Evolutionary conservation across 352 stramenopile species (phyloP).

Genomic region (Globisporangium apiculatum): DNA sequence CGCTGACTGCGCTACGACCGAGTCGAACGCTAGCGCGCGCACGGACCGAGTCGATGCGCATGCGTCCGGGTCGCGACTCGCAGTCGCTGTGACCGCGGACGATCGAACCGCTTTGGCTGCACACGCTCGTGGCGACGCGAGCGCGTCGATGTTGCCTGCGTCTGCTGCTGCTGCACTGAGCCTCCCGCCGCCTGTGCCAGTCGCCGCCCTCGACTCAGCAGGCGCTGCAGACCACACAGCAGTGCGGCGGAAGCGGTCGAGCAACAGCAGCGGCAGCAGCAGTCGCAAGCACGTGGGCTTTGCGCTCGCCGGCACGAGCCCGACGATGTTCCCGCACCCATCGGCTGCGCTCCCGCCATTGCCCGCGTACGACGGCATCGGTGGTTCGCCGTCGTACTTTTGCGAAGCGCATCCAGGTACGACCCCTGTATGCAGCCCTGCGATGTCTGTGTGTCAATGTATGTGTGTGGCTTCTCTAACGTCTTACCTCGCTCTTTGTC

Average conservation of each 20-base stretch:
- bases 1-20: neutral
- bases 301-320: conserved; percentile 8
- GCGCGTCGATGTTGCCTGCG: neutral
- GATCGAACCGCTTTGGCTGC: neutral
- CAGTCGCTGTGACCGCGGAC: neutral
- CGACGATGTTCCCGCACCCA: conserved; percentile 16
- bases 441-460: too few relatives aligned
- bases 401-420: conserved; percentile 45
- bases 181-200: conserved; percentile 1
- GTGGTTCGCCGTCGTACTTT: conserved; percentile 74
- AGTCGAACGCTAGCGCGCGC: neutral
- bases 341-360: conserved; percentile 47
- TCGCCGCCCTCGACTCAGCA: neutral
- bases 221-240: neutral
- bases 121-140: neutral
- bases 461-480: neutral
- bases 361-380: conserved; percentile 74
- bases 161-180: neutral
- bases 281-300: conserved; percentile 16
- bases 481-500: neutral
- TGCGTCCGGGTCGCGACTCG: too few relatives aligned
- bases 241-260: neutral
- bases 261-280: neutral
- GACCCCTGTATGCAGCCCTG: neutral
- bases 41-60: neutral